Percentiles rank a stretch among this genome's conserved stretches.
Evolutionary conservation across 306 rosid species (phyloP).

Genomic region (Gleditsia sinensis): DNA sequence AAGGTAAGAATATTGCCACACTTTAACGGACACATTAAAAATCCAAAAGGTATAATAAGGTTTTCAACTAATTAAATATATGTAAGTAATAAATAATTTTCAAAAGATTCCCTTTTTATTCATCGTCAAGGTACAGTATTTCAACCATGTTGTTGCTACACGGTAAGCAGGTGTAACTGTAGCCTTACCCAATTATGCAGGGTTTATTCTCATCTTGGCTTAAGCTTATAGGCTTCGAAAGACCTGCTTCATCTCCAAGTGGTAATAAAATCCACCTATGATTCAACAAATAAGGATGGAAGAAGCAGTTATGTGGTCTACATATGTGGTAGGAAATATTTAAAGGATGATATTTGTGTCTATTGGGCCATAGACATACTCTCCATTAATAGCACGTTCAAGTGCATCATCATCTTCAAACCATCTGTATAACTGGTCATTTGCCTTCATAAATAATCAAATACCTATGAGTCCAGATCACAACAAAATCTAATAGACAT

Average conservation of each 20-base stretch:
- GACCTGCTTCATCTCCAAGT: conserved; percentile 51
- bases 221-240: conserved; percentile 58
- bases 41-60: not conserved
- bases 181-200: conserved; percentile 69
- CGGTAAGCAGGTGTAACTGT: conserved; percentile 12
- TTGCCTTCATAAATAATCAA: conserved; percentile 65
- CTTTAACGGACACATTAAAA: conserved; percentile 9
- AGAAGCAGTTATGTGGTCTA: conserved; percentile 4
- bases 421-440: conserved; percentile 69
- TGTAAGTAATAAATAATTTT: not conserved
- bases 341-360: conserved; percentile 17
- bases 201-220: conserved; percentile 62
- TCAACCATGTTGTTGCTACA: not conserved
- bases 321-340: conserved; percentile 3
- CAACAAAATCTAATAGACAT: conserved; percentile 22
- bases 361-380: conserved; percentile 51
- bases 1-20: not conserved
- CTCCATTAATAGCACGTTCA: conserved; percentile 89
- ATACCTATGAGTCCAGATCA: conserved; percentile 34
- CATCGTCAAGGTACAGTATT: not conserved
- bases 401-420: conserved; percentile 89
- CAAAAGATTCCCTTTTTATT: not conserved
- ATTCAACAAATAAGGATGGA: conserved; percentile 20
- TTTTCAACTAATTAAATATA: not conserved
- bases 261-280: conserved; percentile 82